Percentiles rank a stretch among this genome's conserved stretches.
These are phyloP conservation scores for Termitomyces sp. DNA, from an alignment of 768 basidiomycete genomes.

Conservation along the genomic window DNA sequence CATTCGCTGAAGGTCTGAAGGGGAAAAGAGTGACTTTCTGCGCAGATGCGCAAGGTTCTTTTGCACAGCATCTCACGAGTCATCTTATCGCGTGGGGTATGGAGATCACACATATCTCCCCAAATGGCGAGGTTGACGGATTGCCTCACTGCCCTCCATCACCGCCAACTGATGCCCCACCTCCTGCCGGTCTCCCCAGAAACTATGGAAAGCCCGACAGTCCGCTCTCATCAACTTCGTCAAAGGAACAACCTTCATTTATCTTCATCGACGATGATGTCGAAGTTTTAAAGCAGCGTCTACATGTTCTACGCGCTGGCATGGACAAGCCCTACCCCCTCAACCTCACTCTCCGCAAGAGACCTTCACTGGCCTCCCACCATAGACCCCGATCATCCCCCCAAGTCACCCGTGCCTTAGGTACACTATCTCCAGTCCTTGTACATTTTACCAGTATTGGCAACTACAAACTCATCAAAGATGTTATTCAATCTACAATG, in stretches of 20 bases:
- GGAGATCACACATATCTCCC: slow-evolving; percentile 81
- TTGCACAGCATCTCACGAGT: slow-evolving; percentile 89
- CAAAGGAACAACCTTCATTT: slow-evolving; percentile 44
- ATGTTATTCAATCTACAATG: slow-evolving; percentile 72
- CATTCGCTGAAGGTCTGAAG: slow-evolving; percentile 78
- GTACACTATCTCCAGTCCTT: slow-evolving; percentile 46
- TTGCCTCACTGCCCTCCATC: slow-evolving; percentile 19
- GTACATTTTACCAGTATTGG: slow-evolving; percentile 90
- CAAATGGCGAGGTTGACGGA: slow-evolving; percentile 50
- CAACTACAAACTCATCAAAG: slow-evolving; percentile 87
- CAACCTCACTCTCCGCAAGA: slow-evolving; percentile 45
- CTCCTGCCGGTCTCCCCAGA: slow-evolving; percentile 7
- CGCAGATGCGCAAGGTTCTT: slow-evolving; percentile 82
- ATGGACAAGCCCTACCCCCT: slow-evolving; percentile 47
- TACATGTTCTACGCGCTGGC: slow-evolving; percentile 64
- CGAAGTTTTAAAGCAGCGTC: slow-evolving; percentile 67
- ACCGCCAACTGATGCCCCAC: slow-evolving; percentile 2
- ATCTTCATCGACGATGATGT: slow-evolving; percentile 94
- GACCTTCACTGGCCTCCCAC: slow-evolving; percentile 62
- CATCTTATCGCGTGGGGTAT: slow-evolving; percentile 95
- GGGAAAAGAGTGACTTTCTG: slow-evolving; percentile 84
- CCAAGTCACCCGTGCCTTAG: slow-evolving; percentile 62
- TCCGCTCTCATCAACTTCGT: slow-evolving; percentile 9
- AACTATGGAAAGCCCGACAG: slow-evolving; percentile 3
- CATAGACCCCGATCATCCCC: slow-evolving; percentile 81